Conservation (phyloP, 2,329 filamentous ascomycete species). For the Colletotrichum truncatum region DNA sequence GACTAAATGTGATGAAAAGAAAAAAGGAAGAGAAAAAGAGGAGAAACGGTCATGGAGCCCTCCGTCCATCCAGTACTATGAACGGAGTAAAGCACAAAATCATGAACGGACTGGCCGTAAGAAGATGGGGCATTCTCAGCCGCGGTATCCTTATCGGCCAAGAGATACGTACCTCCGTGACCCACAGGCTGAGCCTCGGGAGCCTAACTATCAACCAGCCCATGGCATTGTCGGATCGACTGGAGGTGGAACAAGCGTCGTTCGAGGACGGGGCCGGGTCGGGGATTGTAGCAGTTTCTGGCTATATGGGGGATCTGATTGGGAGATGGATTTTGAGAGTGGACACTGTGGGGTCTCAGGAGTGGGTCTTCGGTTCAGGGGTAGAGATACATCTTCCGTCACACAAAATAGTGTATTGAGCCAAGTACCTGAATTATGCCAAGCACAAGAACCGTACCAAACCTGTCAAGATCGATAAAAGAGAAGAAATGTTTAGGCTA, state of each 20-base stretch:
- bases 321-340: neutral
- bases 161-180: slow-evolving; percentile 4
- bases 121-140: too few species aligned
- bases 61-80: too few species aligned
- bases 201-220: slow-evolving; percentile 17
- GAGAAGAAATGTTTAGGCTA: too few species aligned
- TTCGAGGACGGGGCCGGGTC: slow-evolving; percentile 39
- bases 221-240: slow-evolving; percentile 48
- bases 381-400: neutral
- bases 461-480: too few species aligned
- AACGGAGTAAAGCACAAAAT: too few species aligned
- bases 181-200: slow-evolving; percentile 4
- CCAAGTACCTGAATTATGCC: neutral
- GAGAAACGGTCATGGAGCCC: too few species aligned
- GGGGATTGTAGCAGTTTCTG: slow-evolving; percentile 22
- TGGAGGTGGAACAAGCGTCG: slow-evolving; percentile 46
- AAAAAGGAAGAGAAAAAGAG: too few species aligned
- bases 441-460: neutral
- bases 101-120: too few species aligned
- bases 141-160: too few species aligned
- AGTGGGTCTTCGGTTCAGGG: neutral
- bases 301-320: neutral
- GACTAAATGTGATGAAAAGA: too few species aligned
- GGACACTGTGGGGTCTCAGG: neutral
- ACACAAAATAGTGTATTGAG: neutral